These are phyloP conservation scores for Sisymbrium altissimum DNA, from an alignment of 345 rosid species.

Conservation along the genomic window DNA sequence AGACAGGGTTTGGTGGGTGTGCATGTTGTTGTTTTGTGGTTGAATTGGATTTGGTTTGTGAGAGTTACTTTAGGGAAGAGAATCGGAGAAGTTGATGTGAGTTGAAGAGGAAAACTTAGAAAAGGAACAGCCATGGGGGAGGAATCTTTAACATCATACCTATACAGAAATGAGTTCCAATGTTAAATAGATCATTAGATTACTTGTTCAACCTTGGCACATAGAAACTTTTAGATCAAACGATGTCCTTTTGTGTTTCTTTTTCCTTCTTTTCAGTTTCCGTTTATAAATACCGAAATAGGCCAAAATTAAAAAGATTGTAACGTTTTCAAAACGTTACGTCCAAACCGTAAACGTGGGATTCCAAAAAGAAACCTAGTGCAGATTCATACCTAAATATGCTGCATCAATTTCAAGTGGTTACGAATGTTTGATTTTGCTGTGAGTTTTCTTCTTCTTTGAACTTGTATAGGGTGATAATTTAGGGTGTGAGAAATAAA, in stretches of 20 bases:
- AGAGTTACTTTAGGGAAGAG: conserved; percentile 18
- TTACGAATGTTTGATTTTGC: too few species aligned
- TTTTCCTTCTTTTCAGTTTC: too few species aligned
- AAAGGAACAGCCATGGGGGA: conserved; percentile 32
- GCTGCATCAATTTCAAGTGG: too few species aligned
- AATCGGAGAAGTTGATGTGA: conserved; percentile 16
- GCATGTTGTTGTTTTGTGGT: conserved; percentile 13
- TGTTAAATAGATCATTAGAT: conserved; percentile 5
- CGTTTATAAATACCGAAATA: too few species aligned
- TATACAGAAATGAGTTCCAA: not conserved
- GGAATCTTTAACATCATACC: not conserved
- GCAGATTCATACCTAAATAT: too few species aligned
- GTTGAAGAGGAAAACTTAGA: conserved; percentile 23
- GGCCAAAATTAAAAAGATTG: too few species aligned
- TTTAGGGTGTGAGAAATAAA: too few species aligned
- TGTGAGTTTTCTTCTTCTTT: too few species aligned
- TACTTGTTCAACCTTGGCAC: conserved; percentile 24
- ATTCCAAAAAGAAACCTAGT: too few species aligned
- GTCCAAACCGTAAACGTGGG: too few species aligned
- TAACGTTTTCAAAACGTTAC: too few species aligned
- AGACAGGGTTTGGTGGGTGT: conserved; percentile 7
- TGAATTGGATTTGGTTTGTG: not conserved
- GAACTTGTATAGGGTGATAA: too few species aligned
- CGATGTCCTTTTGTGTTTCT: not conserved
- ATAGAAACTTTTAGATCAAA: not conserved